Conservation (phyloP, 1,284 basidiomycete genomes). For the Peniophora sp. region DNA sequence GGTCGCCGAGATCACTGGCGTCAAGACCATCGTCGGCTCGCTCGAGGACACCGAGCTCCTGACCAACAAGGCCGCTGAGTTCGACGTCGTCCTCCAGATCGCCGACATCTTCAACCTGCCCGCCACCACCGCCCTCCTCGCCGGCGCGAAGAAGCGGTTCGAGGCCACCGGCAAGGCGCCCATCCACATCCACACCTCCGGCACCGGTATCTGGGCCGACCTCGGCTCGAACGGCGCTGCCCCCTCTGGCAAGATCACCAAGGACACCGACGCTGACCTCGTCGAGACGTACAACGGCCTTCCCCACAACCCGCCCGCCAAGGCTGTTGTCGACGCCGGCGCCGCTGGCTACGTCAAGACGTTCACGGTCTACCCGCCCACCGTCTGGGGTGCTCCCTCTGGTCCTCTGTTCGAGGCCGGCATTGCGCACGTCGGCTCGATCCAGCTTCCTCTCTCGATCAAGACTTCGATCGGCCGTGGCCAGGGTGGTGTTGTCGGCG, state of each 20-base stretch:
- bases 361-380: conserved; percentile 36
- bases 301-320: conserved; percentile 26
- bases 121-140: conserved; percentile 33
- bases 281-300: conserved; percentile 31
- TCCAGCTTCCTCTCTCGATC: conserved; percentile 34
- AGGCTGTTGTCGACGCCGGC: conserved; percentile 32
- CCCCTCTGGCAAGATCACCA: conserved; percentile 24
- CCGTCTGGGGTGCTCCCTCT: conserved; percentile 35
- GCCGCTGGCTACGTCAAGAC: conserved; percentile 33
- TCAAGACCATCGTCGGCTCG: conserved; percentile 25
- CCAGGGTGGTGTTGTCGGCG: conserved; percentile 34
- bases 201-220: conserved; percentile 22
- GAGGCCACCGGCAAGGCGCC: conserved; percentile 28
- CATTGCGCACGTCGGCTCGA: conserved; percentile 33
- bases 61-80: conserved; percentile 28
- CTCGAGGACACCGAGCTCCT: conserved; percentile 23
- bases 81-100: conserved; percentile 40
- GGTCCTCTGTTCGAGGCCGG: conserved; percentile 30
- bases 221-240: conserved; percentile 33
- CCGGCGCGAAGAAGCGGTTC: conserved; percentile 34
- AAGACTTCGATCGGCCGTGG: conserved; percentile 27
- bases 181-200: conserved; percentile 38
- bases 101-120: conserved; percentile 35
- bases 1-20: conserved; percentile 20
- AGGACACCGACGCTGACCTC: conserved; percentile 36